Evolutionary conservation across 352 stramenopile species (phyloP).

Genomic region (Pythium monospermum): DNA sequence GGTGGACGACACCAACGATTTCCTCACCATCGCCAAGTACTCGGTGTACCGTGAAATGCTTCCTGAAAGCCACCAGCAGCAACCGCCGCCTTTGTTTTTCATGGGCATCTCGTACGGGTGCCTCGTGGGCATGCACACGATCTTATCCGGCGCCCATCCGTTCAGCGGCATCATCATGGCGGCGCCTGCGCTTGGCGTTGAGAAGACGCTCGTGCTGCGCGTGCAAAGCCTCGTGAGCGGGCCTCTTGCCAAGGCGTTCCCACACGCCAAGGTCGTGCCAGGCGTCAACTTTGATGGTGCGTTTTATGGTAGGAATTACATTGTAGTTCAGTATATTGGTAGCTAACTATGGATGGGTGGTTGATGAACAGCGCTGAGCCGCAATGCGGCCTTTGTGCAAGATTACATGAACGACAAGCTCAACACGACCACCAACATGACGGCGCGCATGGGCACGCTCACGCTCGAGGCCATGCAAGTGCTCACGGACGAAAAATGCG

Average conservation of each 20-base stretch:
- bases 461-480: constrained; percentile 22
- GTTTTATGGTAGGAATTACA: too few species aligned
- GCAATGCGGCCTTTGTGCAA: constrained; percentile 35
- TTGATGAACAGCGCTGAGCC: constrained; percentile 22
- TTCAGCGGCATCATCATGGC: constrained; percentile 49
- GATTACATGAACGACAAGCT: constrained; percentile 54
- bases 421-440: constrained; percentile 42
- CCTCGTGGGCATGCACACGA: constrained; percentile 53
- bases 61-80: constrained; percentile 5
- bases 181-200: constrained; percentile 53
- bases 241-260: constrained; percentile 38
- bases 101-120: constrained; percentile 68
- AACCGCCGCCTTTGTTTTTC: constrained; percentile 33
- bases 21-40: constrained; percentile 39
- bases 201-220: constrained; percentile 42
- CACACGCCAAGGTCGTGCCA: constrained; percentile 39
- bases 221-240: constrained; percentile 34
- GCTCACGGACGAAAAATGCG: constrained; percentile 6
- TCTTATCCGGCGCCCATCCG: constrained; percentile 37
- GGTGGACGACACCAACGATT: constrained; percentile 66
- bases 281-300: constrained; percentile 49
- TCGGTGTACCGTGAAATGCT: constrained; percentile 34
- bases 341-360: too few species aligned
- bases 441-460: constrained; percentile 32
- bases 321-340: too few species aligned